Conservation (phyloP, 768 basidiomycete genomes). For the Suillus cothurnatus region DNA sequence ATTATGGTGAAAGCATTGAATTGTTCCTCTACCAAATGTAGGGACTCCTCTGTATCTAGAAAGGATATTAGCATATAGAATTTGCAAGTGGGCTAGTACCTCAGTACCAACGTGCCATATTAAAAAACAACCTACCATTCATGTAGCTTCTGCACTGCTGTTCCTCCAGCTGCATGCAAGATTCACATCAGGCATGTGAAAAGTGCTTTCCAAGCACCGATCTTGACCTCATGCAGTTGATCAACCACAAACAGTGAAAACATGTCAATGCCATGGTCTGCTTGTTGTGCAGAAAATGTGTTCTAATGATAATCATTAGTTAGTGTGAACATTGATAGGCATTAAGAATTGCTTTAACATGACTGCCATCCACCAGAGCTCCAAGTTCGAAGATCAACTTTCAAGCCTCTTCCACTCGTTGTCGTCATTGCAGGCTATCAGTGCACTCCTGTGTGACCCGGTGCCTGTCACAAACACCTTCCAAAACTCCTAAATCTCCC, state of each 20-base stretch:
- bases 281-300: conserved; percentile 27
- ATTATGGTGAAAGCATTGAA: conserved; percentile 32
- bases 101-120: too few species aligned
- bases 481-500: too few species aligned
- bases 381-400: conserved; percentile 12
- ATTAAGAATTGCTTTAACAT: conserved; percentile 9
- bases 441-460: conserved; percentile 5
- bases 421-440: neutral
- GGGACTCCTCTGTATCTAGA: conserved; percentile 33
- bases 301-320: neutral
- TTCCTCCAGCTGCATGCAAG: too few species aligned
- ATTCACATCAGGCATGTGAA: too few species aligned
- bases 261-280: conserved; percentile 19
- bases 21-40: conserved; percentile 34
- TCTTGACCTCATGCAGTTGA: neutral
- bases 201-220: too few species aligned
- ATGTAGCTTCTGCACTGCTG: too few species aligned
- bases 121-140: too few species aligned
- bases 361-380: conserved; percentile 2
- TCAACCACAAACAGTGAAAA: conserved; percentile 28
- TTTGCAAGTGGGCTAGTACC: neutral
- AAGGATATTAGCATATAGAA: neutral
- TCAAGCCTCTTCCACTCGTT: conserved; percentile 10
- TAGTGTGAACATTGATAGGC: neutral
- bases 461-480: too few species aligned